These are phyloP conservation scores for Pseudonitzschia multistriata DNA, from an alignment of 108 stramenopile species.

Conservation along the genomic window DNA sequence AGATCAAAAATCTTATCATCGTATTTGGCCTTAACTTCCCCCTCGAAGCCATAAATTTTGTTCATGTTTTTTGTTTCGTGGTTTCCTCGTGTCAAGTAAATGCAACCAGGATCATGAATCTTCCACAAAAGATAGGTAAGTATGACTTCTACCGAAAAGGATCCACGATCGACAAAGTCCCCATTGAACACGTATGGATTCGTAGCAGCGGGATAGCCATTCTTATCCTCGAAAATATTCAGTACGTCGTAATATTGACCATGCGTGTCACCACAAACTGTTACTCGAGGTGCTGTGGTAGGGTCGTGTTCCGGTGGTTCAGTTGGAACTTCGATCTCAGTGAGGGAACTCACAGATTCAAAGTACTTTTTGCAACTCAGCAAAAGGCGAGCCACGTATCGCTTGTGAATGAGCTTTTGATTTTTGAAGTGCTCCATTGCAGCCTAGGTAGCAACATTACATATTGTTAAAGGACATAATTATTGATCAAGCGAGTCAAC, in stretches of 20 bases:
- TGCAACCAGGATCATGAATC: constrained; percentile 75
- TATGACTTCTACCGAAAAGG: constrained; percentile 94
- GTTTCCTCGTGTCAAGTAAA: constrained; percentile 92
- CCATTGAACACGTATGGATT: constrained; percentile 99
- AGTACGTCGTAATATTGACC: constrained; percentile 99
- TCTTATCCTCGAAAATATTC: constrained; percentile 91
- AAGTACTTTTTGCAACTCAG: constrained; percentile 66
- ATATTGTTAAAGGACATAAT: neutral
- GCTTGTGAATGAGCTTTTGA: constrained; percentile 94
- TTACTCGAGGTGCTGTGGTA: constrained; percentile 53
- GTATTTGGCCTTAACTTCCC: constrained; percentile 98
- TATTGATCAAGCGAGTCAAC: neutral
- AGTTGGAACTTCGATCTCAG: constrained; percentile 70
- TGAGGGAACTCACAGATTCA: constrained; percentile 56
- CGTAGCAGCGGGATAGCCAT: constrained; percentile 77
- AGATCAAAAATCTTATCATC: constrained; percentile 94
- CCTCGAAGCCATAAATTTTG: constrained; percentile 98
- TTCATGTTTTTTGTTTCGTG: constrained; percentile 99
- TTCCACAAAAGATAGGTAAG: constrained; percentile 90
- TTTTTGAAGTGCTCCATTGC: constrained; percentile 82
- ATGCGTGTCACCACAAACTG: constrained; percentile 97
- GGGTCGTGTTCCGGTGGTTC: constrained; percentile 51
- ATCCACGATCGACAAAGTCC: constrained; percentile 98
- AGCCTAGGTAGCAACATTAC: constrained; percentile 41
- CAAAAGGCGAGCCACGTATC: constrained; percentile 83